Base-by-base conservation (phyloP, 345 rosid genomes). In the Gossypium rotundifolium region DNA sequence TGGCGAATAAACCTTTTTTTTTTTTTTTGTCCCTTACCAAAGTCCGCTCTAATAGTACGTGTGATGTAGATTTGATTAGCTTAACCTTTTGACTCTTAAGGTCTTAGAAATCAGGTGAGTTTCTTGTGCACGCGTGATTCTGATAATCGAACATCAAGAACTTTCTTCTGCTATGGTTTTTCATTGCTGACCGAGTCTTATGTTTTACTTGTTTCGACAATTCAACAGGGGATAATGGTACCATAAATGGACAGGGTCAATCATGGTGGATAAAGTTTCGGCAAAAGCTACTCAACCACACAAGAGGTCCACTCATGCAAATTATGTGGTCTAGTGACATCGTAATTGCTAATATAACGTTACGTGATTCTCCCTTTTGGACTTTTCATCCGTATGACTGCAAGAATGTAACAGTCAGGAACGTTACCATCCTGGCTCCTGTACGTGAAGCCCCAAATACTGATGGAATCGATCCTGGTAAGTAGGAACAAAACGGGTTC, bases 371-470 rank as follows among this genome's bases (percentile, higher is more conserved):
- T 52, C 99, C 99, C 11, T 95, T 95, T 80, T 95, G 99, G 98
- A 95, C 98, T 2, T 86, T 93, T 69, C 99, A 95, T 84, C 99
- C 96, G 12, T 95, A 93, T 80, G 99, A 91, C 81, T 93, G 99
- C 92, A 91, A 91, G 86, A 95, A 93, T 70, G 82, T 95, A 27
- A 93, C 94, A 0, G 73, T 93, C 44, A 86, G 81, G 73, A 88
- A 84, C 54, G 89, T 95, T 69, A 95, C 98, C 14, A 91, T 95
- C 76, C 84, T 93, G 83, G 90, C 93, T 82, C 98, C 99, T 42
- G 67, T 90, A 49, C 64, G 77, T 22, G 87, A 89, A 82, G 98
- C 99, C 67, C 99, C 98, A 71, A 95, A 95, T 80, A 95, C 99
- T 0, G 99, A 95, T 80, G 99, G 98, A 69, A 95, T 95, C 67